Percentiles rank a stretch among this genome's conserved stretches.
Evolutionary conservation across 1,139 yeast species (phyloP).

Genomic region (Taiozyma sp.): DNA sequence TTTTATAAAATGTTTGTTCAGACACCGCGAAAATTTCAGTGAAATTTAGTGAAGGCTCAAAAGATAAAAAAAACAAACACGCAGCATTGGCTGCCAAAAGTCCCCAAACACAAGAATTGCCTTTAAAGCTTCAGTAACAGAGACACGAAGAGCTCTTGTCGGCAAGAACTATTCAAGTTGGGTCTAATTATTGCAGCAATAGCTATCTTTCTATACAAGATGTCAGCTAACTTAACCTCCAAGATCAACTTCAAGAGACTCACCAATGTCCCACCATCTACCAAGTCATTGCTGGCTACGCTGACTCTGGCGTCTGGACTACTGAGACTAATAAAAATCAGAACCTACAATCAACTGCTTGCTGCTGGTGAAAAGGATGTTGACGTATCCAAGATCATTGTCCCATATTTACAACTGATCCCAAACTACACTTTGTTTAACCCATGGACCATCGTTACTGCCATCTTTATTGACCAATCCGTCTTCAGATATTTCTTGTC

Average conservation of each 20-base stretch:
- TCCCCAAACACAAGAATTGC: not conserved
- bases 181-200: conserved; percentile 17
- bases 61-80: not conserved
- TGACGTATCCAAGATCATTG: conserved; percentile 36
- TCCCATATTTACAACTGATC: conserved; percentile 65
- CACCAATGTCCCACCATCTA: conserved; percentile 34
- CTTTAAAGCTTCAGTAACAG: not conserved
- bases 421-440: conserved; percentile 54
- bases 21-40: not conserved
- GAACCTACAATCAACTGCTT: conserved; percentile 20
- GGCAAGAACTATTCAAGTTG: conserved; percentile 6
- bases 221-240: conserved; percentile 16
- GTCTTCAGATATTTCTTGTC: conserved; percentile 46
- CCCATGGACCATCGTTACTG: conserved; percentile 75
- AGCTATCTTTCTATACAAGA: conserved; percentile 17
- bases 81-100: not conserved
- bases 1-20: not conserved
- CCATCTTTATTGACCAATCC: conserved; percentile 67
- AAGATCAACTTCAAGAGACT: conserved; percentile 17
- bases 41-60: not conserved
- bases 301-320: conserved; percentile 28
- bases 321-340: conserved; percentile 28
- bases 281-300: conserved; percentile 28
- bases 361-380: conserved; percentile 16
- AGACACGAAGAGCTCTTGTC: not conserved